Percentiles rank a stretch among this genome's conserved stretches.
Conservation (phyloP, 768 basidiomycete species). For the Rhodotorula toruloides region DNA sequence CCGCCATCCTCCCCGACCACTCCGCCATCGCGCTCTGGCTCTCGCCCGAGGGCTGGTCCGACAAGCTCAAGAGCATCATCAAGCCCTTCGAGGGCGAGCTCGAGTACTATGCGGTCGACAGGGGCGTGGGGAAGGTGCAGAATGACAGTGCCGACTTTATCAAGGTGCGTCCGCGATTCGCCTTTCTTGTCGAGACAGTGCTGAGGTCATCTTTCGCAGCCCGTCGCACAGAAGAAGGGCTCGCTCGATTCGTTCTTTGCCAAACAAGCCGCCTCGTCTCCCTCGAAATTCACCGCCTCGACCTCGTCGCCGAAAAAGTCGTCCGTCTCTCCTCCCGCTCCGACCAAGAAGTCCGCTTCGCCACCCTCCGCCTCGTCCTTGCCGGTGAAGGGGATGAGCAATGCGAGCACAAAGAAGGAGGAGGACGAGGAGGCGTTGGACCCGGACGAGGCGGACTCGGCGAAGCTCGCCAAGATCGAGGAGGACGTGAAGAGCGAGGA, state of each 20-base stretch:
- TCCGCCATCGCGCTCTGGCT: constrained; percentile 70
- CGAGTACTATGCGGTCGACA: constrained; percentile 59
- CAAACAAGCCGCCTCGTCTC: constrained; percentile 51
- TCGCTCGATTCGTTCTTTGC: constrained; percentile 66
- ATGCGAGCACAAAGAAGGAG: constrained; percentile 2
- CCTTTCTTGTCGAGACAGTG: too few species aligned
- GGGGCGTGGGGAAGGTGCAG: constrained; percentile 66
- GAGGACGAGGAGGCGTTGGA: constrained; percentile 56
- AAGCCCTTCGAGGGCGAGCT: constrained; percentile 62
- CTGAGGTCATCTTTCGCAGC: background rate
- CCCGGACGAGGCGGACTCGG: constrained; percentile 53
- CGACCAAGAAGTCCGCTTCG: background rate
- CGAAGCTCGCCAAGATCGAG: constrained; percentile 57
- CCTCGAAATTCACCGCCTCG: background rate
- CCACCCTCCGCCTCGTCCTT: background rate
- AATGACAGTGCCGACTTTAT: constrained; percentile 75
- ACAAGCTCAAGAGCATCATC: constrained; percentile 58
- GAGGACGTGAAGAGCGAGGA: constrained; percentile 60
- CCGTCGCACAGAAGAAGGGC: constrained; percentile 26
- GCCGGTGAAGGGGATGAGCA: background rate
- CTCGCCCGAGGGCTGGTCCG: constrained; percentile 60
- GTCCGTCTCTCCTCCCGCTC: background rate
- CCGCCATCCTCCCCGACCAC: constrained; percentile 64
- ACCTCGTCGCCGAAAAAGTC: background rate
- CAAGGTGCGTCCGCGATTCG: constrained; percentile 16